These are phyloP conservation scores for Tolypocladium inflatum DNA, from an alignment of 2,329 filamentous ascomycete genomes.

Conservation along the genomic window DNA sequence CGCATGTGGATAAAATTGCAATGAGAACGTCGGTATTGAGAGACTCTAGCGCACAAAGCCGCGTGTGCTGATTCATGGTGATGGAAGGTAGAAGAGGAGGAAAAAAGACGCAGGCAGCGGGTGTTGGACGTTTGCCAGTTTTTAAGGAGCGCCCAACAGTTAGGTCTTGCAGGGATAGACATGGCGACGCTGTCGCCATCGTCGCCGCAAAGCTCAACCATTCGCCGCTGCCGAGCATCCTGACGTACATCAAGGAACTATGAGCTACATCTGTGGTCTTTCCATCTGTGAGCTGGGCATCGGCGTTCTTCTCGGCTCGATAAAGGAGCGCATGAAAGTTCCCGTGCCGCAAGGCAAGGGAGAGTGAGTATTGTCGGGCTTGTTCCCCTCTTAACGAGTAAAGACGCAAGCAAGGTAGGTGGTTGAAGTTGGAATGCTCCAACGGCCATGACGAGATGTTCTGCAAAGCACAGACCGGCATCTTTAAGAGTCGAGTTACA, in stretches of 20 bases:
- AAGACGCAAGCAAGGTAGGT: neutral
- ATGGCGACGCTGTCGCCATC: too few relatives aligned
- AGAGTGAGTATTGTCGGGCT: neutral
- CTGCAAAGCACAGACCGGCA: neutral
- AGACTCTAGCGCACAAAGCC: neutral
- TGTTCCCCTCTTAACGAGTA: neutral
- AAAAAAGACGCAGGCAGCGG: too few relatives aligned
- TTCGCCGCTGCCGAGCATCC: too few relatives aligned
- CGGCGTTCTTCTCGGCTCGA: neutral
- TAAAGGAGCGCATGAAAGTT: neutral
- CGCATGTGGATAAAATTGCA: neutral
- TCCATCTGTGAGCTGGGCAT: neutral
- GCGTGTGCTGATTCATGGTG: neutral
- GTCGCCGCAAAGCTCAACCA: too few relatives aligned
- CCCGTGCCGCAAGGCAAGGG: neutral
- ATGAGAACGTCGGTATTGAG: neutral
- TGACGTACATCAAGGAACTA: too few relatives aligned
- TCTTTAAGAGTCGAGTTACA: neutral
- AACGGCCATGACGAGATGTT: neutral
- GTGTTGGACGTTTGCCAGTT: too few relatives aligned
- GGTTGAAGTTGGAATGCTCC: too few relatives aligned
- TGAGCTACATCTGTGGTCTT: too few relatives aligned
- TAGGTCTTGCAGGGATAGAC: too few relatives aligned
- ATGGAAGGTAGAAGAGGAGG: neutral
- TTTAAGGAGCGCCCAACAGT: too few relatives aligned